Conservation (phyloP, 768 basidiomycete genomes). For the Austroboletus eburneus region DNA sequence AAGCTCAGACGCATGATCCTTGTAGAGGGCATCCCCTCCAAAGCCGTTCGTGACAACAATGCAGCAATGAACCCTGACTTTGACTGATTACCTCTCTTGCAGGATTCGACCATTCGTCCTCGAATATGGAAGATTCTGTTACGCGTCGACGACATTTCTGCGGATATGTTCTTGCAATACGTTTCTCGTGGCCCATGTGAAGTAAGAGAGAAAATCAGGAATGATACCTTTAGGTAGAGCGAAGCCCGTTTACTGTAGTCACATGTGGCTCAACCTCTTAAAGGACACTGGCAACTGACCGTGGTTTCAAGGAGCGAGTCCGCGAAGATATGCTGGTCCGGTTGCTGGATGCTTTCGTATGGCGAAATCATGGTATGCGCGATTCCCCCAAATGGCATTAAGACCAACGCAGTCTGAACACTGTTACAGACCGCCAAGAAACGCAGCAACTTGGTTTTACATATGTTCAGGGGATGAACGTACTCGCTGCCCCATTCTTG, state of each 20-base stretch:
- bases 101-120: slow-evolving; percentile 85
- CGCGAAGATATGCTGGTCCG: slow-evolving; percentile 96
- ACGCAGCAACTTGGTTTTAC: slow-evolving; percentile 81
- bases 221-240: slow-evolving; percentile 90
- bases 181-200: slow-evolving; percentile 82
- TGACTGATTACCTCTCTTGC: slow-evolving; percentile 3
- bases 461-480: slow-evolving; percentile 99
- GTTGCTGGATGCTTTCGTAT: slow-evolving; percentile 96
- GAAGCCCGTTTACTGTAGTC: neutral
- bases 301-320: slow-evolving; percentile 96
- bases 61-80: neutral
- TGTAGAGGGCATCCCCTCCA: slow-evolving; percentile 84
- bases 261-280: slow-evolving; percentile 1
- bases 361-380: slow-evolving; percentile 79
- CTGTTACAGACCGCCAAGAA: slow-evolving; percentile 63
- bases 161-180: slow-evolving; percentile 71
- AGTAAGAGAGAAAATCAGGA: slow-evolving; percentile 88
- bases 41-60: slow-evolving; percentile 48
- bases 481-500: slow-evolving; percentile 94
- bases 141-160: slow-evolving; percentile 73
- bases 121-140: slow-evolving; percentile 94
- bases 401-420: neutral
- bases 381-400: neutral
- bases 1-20: slow-evolving; percentile 84
- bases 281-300: slow-evolving; percentile 89